Evolutionary conservation across 257 asterid species (phyloP).

Genomic region (Oldenlandia corymbosa): DNA sequence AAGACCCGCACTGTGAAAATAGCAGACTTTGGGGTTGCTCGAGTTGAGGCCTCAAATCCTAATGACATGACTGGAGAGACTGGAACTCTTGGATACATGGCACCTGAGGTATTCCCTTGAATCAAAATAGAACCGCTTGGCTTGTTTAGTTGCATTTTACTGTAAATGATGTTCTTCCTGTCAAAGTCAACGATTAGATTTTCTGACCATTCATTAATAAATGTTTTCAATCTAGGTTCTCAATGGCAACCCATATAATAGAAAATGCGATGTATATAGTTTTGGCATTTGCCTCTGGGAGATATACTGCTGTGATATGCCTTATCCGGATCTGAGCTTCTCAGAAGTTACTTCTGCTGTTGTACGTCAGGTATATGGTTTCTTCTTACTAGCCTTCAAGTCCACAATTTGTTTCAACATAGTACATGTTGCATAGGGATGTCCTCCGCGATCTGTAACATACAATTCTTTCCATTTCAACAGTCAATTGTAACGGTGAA

Average conservation of each 20-base stretch:
- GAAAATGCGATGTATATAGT: constrained; percentile 88
- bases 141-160: not conserved
- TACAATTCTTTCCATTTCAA: not conserved
- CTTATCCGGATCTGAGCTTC: constrained; percentile 85
- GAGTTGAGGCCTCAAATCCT: constrained; percentile 85
- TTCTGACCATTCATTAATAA: not conserved
- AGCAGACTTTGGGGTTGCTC: constrained; percentile 95
- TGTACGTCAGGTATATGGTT: constrained; percentile 57
- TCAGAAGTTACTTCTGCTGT: constrained; percentile 84
- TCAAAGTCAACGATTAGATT: not conserved
- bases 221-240: constrained; percentile 46
- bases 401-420: not conserved
- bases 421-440: not conserved
- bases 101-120: constrained; percentile 68
- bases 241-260: constrained; percentile 72
- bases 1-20: constrained; percentile 57
- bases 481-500: not conserved
- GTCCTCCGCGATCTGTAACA: not conserved
- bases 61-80: constrained; percentile 96
- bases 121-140: not conserved
- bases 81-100: constrained; percentile 95
- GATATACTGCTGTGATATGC: constrained; percentile 92
- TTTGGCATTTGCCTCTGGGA: constrained; percentile 94
- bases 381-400: not conserved
- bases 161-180: constrained; percentile 1